Conservation (phyloP, 2,329 filamentous ascomycete genomes). For the Curvularia hawaiiensis region DNA sequence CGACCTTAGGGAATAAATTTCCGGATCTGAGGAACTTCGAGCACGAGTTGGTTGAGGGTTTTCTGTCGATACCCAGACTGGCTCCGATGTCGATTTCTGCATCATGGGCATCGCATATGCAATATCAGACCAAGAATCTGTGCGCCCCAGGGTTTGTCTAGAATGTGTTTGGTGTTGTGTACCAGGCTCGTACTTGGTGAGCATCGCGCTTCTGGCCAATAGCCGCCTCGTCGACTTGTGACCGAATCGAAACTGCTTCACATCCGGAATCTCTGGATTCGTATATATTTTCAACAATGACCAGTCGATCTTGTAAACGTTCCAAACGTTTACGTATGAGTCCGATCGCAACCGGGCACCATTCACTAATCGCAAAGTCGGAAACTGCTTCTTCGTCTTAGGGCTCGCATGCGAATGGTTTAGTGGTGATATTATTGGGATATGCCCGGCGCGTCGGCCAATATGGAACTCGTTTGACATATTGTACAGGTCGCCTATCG, state of each 20-base stretch:
- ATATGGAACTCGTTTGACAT: slow-evolving; percentile 42
- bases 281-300: slow-evolving; percentile 31
- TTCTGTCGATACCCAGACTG: background rate
- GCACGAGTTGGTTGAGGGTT: background rate
- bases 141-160: background rate
- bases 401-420: slow-evolving; percentile 40
- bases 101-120: slow-evolving; percentile 19
- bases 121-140: slow-evolving; percentile 30
- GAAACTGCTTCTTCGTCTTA: slow-evolving; percentile 40
- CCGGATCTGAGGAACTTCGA: background rate
- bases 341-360: slow-evolving; percentile 35
- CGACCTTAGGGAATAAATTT: slow-evolving; percentile 1
- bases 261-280: slow-evolving; percentile 30
- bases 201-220: slow-evolving; percentile 32
- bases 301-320: slow-evolving; percentile 44
- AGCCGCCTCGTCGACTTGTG: slow-evolving; percentile 33
- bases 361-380: slow-evolving; percentile 32
- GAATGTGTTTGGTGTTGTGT: slow-evolving; percentile 20
- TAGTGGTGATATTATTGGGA: slow-evolving; percentile 40
- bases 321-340: slow-evolving; percentile 43
- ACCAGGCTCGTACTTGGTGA: slow-evolving; percentile 37
- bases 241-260: slow-evolving; percentile 28
- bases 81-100: slow-evolving; percentile 9
- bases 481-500: slow-evolving; percentile 39
- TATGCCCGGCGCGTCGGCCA: slow-evolving; percentile 40